Percentiles rank a stretch among this genome's conserved stretches.
Conservation (phyloP, 345 rosid genomes). For the Hibiscus tridactylites region DNA sequence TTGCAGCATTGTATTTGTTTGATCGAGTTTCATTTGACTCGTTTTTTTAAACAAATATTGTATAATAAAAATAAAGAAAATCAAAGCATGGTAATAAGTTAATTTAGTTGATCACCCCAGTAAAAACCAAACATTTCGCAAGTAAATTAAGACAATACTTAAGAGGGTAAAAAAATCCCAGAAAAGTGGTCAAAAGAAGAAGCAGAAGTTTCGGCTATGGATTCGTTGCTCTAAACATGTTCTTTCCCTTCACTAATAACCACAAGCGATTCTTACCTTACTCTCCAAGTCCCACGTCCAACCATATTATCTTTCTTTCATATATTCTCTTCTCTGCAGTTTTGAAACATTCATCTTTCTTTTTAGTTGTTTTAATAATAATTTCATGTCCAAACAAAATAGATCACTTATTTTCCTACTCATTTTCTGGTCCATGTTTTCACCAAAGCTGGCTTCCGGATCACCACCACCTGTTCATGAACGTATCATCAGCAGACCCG, state of each 20-base stretch:
- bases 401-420: slow-evolving; percentile 24
- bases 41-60: background rate
- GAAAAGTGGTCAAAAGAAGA: slow-evolving; percentile 9
- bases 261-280: slow-evolving; percentile 66
- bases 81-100: background rate
- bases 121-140: background rate
- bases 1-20: too few species aligned
- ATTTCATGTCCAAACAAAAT: slow-evolving; percentile 19
- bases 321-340: background rate
- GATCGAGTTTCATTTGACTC: too few species aligned
- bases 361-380: background rate
- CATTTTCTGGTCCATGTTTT: slow-evolving; percentile 22
- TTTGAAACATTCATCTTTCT: background rate
- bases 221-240: slow-evolving; percentile 12
- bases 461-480: slow-evolving; percentile 18
- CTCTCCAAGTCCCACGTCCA: slow-evolving; percentile 32
- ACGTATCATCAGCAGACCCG: slow-evolving; percentile 33
- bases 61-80: too few species aligned
- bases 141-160: background rate
- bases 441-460: slow-evolving; percentile 11
- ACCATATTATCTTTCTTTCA: slow-evolving; percentile 6
- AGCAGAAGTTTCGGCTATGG: slow-evolving; percentile 16
- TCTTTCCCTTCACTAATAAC: slow-evolving; percentile 15
- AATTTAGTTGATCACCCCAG: too few species aligned
- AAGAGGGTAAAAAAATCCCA: background rate